Conservation (phyloP, 192 early-diverging fungal genomes). For the Spizellomyces punctatus region DNA sequence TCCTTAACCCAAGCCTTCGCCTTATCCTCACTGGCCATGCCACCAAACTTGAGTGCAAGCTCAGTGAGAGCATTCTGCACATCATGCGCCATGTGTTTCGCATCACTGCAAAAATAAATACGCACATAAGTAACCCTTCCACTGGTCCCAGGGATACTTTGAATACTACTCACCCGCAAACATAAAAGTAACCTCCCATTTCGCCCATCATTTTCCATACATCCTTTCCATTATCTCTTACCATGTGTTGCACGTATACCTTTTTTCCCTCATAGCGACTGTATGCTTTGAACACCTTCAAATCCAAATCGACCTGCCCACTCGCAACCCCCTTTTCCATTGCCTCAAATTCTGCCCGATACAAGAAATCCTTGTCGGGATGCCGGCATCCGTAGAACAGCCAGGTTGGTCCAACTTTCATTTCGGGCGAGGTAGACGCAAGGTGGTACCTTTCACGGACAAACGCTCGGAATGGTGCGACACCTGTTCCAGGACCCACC, state of each 20-base stretch:
- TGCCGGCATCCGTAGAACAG: conserved; percentile 96
- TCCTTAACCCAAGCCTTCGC: conserved; percentile 84
- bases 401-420: conserved; percentile 73
- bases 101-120: conserved; percentile 63
- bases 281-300: conserved; percentile 86
- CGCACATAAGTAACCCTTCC: neutral
- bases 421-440: conserved; percentile 45
- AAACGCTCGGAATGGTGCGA: conserved; percentile 98
- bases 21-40: conserved; percentile 57
- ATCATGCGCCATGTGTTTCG: conserved; percentile 95
- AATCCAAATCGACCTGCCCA: conserved; percentile 48
- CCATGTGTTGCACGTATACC: conserved; percentile 94
- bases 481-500: conserved; percentile 99
- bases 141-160: neutral
- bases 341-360: conserved; percentile 81
- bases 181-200: conserved; percentile 79
- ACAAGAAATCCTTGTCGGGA: conserved; percentile 87
- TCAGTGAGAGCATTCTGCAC: conserved; percentile 68
- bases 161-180: conserved; percentile 68
- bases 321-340: conserved; percentile 47
- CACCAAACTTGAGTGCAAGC: conserved; percentile 72
- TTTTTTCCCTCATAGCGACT: conserved; percentile 81
- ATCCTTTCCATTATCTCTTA: conserved; percentile 71
- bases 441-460: conserved; percentile 79
- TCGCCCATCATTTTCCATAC: conserved; percentile 83